Conservation (phyloP, 2,329 filamentous ascomycete genomes). For the Neopestalotiopsis sp. region DNA sequence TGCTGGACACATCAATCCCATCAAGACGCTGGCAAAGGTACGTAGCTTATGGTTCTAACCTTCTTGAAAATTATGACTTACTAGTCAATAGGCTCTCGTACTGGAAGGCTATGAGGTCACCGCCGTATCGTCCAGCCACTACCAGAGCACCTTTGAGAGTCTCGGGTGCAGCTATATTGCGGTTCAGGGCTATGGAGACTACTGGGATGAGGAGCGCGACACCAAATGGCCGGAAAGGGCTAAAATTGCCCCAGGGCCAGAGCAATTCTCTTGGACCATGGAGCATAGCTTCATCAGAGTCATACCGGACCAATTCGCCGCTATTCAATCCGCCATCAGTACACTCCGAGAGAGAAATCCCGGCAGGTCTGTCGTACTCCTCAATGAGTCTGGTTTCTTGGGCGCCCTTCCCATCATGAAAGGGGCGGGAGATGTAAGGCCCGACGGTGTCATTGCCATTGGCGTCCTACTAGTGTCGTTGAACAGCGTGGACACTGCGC, state of each 20-base stretch:
- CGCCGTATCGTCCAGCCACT: conserved; percentile 17
- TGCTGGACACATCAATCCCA: conserved; percentile 17
- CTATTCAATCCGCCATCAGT: conserved; percentile 17
- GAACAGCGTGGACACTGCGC: conserved; percentile 17
- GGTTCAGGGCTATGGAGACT: conserved; percentile 19
- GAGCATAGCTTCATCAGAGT: conserved; percentile 20
- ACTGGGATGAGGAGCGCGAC: conserved; percentile 18
- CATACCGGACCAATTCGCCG: conserved; percentile 19
- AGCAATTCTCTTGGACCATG: conserved; percentile 18
- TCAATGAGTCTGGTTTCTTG: conserved; percentile 18
- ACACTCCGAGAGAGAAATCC: conserved; percentile 14
- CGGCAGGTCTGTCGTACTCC: conserved; percentile 14
- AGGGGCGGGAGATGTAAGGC: conserved; percentile 15
- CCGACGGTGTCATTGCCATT: conserved; percentile 15
- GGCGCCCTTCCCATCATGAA: conserved; percentile 16
- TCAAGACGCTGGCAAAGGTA: conserved; percentile 17
- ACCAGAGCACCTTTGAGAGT: conserved; percentile 13
- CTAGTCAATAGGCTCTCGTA: conserved; percentile 6
- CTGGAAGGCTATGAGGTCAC: conserved; percentile 20
- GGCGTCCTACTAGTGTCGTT: conserved; percentile 14
- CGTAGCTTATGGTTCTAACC: neutral
- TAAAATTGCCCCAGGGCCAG: conserved; percentile 8
- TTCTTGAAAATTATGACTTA: neutral
- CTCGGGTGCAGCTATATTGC: conserved; percentile 15
- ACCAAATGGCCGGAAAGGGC: conserved; percentile 19